Evolutionary conservation across 1,284 basidiomycete species (phyloP).

Genomic region (Rhodotorula sp.): DNA sequence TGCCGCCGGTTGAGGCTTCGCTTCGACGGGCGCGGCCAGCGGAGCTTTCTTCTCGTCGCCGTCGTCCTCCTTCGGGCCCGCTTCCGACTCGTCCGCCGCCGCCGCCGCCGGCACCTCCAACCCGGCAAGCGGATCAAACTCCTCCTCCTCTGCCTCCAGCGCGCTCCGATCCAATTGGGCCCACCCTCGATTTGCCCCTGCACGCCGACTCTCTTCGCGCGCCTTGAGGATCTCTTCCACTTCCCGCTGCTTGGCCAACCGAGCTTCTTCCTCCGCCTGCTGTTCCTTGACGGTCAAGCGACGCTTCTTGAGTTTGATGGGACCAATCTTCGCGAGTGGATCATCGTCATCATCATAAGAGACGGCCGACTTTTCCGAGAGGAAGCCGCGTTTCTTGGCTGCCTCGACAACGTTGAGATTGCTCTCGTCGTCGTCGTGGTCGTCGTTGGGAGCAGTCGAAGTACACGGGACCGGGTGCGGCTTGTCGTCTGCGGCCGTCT

Average conservation of each 20-base stretch:
- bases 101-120: background rate
- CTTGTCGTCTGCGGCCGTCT: no score
- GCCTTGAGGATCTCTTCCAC: conserved; percentile 5
- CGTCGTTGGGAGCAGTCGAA: background rate
- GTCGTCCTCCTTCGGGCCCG: background rate
- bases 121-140: background rate
- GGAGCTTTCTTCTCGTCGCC: background rate
- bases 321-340: conserved; percentile 13
- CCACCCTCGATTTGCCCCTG: background rate
- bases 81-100: background rate
- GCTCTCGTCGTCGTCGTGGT: conserved; percentile 1
- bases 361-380: conserved; percentile 22
- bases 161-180: background rate
- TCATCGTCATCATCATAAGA: conserved; percentile 32
- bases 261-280: conserved; percentile 10
- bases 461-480: background rate
- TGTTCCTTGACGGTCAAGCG: conserved; percentile 39
- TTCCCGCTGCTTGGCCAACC: conserved; percentile 8
- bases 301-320: conserved; percentile 35
- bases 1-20: background rate
- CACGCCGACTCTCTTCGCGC: background rate
- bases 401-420: background rate
- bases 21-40: background rate
- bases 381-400: conserved; percentile 17
- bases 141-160: background rate